phyloP scores from a whole-genome alignment of 2,329 filamentous ascomycete species.

The Zasmidium angulare region DNA sequence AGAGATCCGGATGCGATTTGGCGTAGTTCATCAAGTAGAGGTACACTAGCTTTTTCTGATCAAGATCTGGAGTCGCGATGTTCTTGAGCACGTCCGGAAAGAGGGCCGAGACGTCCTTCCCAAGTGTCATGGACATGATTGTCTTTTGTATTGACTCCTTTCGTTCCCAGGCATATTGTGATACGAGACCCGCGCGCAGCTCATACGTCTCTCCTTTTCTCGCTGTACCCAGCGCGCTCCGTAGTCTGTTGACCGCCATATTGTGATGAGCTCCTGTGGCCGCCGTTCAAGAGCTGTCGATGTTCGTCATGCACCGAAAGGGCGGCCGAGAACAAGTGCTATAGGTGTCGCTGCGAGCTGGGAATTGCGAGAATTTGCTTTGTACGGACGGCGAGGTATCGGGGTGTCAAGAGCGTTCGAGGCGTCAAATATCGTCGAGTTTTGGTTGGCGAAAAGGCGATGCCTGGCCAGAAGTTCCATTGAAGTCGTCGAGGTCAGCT shows the following conservation, averaged over 20 bases:
- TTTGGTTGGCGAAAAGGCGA: not conserved
- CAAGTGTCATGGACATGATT: conserved; percentile 99
- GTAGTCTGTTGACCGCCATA: conserved; percentile 96
- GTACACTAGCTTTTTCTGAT: conserved; percentile 99
- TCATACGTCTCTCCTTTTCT: conserved; percentile 98
- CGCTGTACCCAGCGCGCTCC: conserved; percentile 87
- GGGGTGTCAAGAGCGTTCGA: too few species aligned
- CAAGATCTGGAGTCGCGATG: conserved; percentile 88
- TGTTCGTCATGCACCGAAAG: conserved; percentile 2
- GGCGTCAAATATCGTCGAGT: too few species aligned
- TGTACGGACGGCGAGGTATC: too few species aligned
- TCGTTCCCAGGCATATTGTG: conserved; percentile 97
- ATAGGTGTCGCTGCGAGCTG: too few species aligned
- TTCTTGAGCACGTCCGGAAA: conserved; percentile 99
- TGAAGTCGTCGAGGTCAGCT: not conserved
- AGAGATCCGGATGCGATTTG: conserved; percentile 97
- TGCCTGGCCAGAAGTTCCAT: not conserved
- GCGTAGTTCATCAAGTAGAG: conserved; percentile 99
- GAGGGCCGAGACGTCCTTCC: conserved; percentile 95
- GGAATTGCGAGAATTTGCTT: too few species aligned
- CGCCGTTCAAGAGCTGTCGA: not conserved
- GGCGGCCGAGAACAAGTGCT: conserved; percentile 1
- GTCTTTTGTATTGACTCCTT: conserved; percentile 99
- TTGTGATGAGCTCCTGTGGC: conserved; percentile 16
- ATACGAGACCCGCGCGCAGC: conserved; percentile 88